Base-by-base conservation (phyloP, 2,329 filamentous ascomycete genomes). In the Penicillium janthinellum region DNA sequence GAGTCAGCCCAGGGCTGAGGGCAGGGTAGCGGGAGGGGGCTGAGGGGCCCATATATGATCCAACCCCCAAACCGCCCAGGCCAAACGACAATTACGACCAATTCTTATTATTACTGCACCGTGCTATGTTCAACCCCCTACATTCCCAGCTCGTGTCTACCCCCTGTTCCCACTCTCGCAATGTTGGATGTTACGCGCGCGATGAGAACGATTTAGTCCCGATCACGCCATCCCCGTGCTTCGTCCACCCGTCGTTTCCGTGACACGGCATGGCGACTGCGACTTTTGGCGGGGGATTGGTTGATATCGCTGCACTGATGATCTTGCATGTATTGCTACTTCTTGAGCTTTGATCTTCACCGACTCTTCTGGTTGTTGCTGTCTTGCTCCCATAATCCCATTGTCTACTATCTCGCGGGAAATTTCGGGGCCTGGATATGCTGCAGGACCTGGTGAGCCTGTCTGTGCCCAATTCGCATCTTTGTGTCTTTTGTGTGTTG, bases 161-260 rank as follows among this genome's bases (percentile, higher is more conserved):
- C 17, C 45, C 45, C 37, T n/a, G 22, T 37, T 42, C 12, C 12
- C 39, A 28, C 20, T 15, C 42, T 45, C 28, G 34, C 31, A 31
- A 48, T 42, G 31, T 42, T 45, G 39, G 14, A 42, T 35, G 47
- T 54, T 52, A 25, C 47, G 57, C 48, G 37, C 35, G 35, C 52
- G 49, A 70, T 71, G 67, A 69, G 64, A 66, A 66, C 51, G 64
- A 67, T 60, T 67, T 68, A 70, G 69, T 60, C 42, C 55, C 51
- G 62, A 72, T 71, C 63, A 61, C 69, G 69, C 67, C 62, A 72
- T 72, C 59, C 57, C 48, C 56, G 38, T 61, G 48, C 38, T 28
- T 28, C 25, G 28, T 28, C 47, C 54, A 39, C 44, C 22, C 34
- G 55, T 31, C 17, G 25, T 35, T 49, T 15, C n/a, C 35, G 45